Evolutionary conservation across 2,329 filamentous ascomycete genomes (phyloP).

Genomic region (Monosporascus cannonballus): DNA sequence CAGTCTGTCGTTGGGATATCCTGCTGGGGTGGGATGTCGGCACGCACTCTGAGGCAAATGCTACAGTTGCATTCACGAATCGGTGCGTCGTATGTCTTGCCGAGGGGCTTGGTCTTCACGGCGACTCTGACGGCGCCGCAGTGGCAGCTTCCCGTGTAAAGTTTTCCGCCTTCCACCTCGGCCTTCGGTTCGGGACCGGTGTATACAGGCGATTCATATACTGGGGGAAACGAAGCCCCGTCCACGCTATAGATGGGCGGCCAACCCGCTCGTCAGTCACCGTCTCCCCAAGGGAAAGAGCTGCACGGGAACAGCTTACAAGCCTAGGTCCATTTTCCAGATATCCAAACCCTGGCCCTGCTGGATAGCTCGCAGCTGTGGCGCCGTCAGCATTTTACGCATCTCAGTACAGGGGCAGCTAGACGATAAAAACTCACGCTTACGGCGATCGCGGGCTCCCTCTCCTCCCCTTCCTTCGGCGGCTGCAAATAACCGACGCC

Average conservation of each 20-base stretch:
- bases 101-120: conserved; percentile 35
- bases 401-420: background rate
- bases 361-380: conserved; percentile 35
- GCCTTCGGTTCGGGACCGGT: conserved; percentile 34
- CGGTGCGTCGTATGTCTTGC: conserved; percentile 26
- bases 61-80: conserved; percentile 46
- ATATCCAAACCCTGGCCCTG: conserved; percentile 33
- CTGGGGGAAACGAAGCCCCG: conserved; percentile 25
- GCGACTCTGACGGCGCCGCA: conserved; percentile 43
- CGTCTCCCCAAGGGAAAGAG: background rate
- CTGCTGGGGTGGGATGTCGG: background rate
- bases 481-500: conserved; percentile 15
- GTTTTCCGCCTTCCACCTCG: conserved; percentile 29
- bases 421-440: conserved; percentile 31
- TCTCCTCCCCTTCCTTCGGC: conserved; percentile 19
- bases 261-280: background rate
- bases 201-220: conserved; percentile 31
- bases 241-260: conserved; percentile 28
- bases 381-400: conserved; percentile 1
- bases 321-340: conserved; percentile 30
- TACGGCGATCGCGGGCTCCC: conserved; percentile 27
- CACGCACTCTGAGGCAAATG: conserved; percentile 35
- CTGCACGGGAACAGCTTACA: conserved; percentile 23
- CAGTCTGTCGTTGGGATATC: background rate
- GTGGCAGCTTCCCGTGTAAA: conserved; percentile 47